Conservation (phyloP, 2,329 filamentous ascomycete species). For the Phialophora verrucosa region DNA sequence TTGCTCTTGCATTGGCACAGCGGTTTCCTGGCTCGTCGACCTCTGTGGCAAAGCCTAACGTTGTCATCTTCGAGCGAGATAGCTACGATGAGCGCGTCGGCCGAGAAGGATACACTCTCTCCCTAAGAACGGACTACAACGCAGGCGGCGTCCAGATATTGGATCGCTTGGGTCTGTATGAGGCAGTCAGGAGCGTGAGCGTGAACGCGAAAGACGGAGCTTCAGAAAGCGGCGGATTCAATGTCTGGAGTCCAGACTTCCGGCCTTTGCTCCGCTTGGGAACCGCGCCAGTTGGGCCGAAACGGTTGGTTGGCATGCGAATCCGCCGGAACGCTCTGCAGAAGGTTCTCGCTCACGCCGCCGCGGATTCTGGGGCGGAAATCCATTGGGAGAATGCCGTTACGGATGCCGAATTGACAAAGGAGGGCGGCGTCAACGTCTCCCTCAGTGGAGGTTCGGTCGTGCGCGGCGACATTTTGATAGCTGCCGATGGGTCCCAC, state of each 20-base stretch:
- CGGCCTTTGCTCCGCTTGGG: slow-evolving; percentile 13
- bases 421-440: slow-evolving; percentile 21
- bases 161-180: slow-evolving; percentile 40
- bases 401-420: slow-evolving; percentile 22
- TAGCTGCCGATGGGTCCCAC: slow-evolving; percentile 54
- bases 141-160: slow-evolving; percentile 40
- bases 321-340: slow-evolving; percentile 35
- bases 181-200: slow-evolving; percentile 31
- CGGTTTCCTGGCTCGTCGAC: slow-evolving; percentile 46
- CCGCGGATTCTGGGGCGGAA: slow-evolving; percentile 39
- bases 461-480: slow-evolving; percentile 47
- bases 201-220: slow-evolving; percentile 23
- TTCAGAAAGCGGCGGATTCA: slow-evolving; percentile 27
- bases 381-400: slow-evolving; percentile 34
- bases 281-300: slow-evolving; percentile 4
- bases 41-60: slow-evolving; percentile 38
- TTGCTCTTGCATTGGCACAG: slow-evolving; percentile 50
- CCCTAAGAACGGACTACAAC: slow-evolving; percentile 39
- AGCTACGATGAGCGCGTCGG: slow-evolving; percentile 39
- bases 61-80: slow-evolving; percentile 54
- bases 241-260: slow-evolving; percentile 36
- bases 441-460: slow-evolving; percentile 23
- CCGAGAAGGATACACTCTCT: slow-evolving; percentile 41
- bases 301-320: slow-evolving; percentile 26
- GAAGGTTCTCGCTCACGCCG: slow-evolving; percentile 28